Evolutionary conservation across 108 stramenopile genomes (phyloP).

Genomic region (Cafeteria roenbergensis): DNA sequence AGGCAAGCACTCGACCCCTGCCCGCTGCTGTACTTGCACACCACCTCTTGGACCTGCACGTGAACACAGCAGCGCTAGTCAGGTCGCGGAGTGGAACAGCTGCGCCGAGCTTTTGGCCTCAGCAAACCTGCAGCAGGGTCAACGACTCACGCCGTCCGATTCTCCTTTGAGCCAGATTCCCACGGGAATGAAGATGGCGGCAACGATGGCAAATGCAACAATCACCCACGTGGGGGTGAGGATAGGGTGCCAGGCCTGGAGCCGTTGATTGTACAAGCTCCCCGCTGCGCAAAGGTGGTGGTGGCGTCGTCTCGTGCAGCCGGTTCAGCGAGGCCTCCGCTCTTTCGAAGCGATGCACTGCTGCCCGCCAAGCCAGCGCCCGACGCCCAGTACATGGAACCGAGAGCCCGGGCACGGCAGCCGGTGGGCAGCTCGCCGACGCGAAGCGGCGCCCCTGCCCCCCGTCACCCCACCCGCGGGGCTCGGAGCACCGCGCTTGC

Average conservation of each 20-base stretch:
- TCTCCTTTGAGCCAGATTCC: slow-evolving; percentile 36
- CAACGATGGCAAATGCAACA: slow-evolving; percentile 54
- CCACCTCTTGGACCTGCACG: background rate
- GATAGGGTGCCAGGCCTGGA: slow-evolving; percentile 81
- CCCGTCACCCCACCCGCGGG: no score
- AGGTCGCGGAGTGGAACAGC: background rate
- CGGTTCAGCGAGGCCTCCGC: no score
- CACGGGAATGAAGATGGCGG: slow-evolving; percentile 63
- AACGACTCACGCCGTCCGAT: slow-evolving; percentile 5
- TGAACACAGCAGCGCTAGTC: no score
- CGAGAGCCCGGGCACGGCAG: no score
- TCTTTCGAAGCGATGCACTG: no score
- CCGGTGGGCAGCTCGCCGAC: no score
- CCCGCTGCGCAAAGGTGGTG: background rate
- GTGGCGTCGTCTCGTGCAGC: no score
- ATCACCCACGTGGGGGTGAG: slow-evolving; percentile 75
- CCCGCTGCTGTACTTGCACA: slow-evolving; percentile 7
- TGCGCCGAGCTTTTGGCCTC: background rate
- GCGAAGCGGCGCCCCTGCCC: no score
- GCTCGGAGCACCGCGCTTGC: no score
- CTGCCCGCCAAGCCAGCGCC: no score
- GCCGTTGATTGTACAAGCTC: slow-evolving; percentile 57
- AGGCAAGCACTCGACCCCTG: background rate
- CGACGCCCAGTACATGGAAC: no score
- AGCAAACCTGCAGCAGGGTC: background rate